These are phyloP conservation scores for Cystobasidium pallidum DNA, from an alignment of 1,284 basidiomycete species.

Conservation along the genomic window DNA sequence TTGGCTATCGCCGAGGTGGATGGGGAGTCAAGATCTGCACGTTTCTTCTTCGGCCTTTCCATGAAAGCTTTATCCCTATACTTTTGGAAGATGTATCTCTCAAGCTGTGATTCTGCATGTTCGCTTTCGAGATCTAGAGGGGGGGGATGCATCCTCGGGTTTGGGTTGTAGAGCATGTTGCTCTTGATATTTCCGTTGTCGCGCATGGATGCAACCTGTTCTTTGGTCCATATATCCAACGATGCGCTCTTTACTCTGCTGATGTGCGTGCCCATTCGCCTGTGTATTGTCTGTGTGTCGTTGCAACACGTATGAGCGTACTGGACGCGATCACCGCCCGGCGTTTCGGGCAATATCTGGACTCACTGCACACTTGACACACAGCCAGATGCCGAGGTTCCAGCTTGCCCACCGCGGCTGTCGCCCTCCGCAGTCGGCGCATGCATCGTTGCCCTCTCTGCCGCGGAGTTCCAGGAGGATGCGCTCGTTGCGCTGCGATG, in stretches of 20 bases:
- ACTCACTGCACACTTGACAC: conserved; percentile 41
- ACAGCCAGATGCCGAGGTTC: conserved; percentile 43
- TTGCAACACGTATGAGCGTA: not conserved
- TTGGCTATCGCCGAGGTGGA: not conserved
- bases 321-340: not conserved
- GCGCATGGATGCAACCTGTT: conserved; percentile 41
- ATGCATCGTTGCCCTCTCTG: conserved; percentile 35
- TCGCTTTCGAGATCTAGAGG: conserved; percentile 34
- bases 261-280: conserved; percentile 40
- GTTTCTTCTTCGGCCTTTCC: conserved; percentile 20
- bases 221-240: conserved; percentile 37
- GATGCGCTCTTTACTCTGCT: conserved; percentile 41
- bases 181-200: conserved; percentile 33
- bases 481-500: conserved; percentile 32
- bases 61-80: conserved; percentile 41
- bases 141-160: conserved; percentile 14
- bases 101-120: conserved; percentile 33
- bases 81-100: conserved; percentile 36
- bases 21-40: conserved; percentile 1
- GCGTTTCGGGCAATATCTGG: not conserved
- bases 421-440: conserved; percentile 33
- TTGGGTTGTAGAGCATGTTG: conserved; percentile 24
- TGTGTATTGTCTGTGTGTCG: conserved; percentile 24
- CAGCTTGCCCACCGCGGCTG: conserved; percentile 41
- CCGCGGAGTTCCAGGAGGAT: conserved; percentile 17